These are phyloP conservation scores for Xylariaceae sp. DNA, from an alignment of 2,329 filamentous ascomycete species.

Conservation along the genomic window DNA sequence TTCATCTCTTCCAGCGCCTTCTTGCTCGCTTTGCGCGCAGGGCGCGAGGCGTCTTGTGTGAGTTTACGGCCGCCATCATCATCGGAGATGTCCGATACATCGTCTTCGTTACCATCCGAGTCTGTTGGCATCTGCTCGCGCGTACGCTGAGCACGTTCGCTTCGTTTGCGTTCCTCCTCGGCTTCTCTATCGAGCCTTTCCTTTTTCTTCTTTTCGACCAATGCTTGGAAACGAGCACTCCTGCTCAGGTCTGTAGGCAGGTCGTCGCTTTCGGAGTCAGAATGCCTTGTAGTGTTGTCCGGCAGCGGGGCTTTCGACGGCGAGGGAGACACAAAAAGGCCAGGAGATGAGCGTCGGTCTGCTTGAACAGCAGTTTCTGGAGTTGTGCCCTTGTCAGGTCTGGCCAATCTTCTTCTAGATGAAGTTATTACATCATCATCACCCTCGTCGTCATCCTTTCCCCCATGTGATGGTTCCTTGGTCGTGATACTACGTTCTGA, in stretches of 20 bases:
- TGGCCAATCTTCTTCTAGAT: conserved; percentile 24
- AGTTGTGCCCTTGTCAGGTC: conserved; percentile 22
- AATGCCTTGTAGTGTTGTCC: conserved; percentile 24
- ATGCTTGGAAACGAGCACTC: conserved; percentile 60
- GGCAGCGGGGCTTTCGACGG: conserved; percentile 29
- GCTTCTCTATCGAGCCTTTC: conserved; percentile 65
- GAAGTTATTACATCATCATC: conserved; percentile 24
- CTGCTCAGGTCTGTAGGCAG: conserved; percentile 39
- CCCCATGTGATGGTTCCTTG: conserved; percentile 3
- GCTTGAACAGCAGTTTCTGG: conserved; percentile 27
- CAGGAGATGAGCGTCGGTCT: conserved; percentile 39
- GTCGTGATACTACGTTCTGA: conserved; percentile 10
- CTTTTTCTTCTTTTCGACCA: conserved; percentile 67
- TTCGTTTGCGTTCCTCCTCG: conserved; percentile 45
- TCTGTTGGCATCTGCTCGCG: conserved; percentile 37
- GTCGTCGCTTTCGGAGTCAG: conserved; percentile 41
- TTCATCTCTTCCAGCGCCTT: conserved; percentile 94
- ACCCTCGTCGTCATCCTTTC: conserved; percentile 27
- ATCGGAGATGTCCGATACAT: conserved; percentile 53
- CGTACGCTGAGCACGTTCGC: conserved; percentile 38
- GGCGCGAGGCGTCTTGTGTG: conserved; percentile 60
- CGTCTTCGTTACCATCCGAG: conserved; percentile 48
- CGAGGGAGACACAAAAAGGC: conserved; percentile 52
- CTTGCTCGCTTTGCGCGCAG: conserved; percentile 82
- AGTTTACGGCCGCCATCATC: conserved; percentile 59